Evolutionary conservation across 164 flowering plant genomes (phyloP).

Genomic region (Tinospora cordifolia): DNA sequence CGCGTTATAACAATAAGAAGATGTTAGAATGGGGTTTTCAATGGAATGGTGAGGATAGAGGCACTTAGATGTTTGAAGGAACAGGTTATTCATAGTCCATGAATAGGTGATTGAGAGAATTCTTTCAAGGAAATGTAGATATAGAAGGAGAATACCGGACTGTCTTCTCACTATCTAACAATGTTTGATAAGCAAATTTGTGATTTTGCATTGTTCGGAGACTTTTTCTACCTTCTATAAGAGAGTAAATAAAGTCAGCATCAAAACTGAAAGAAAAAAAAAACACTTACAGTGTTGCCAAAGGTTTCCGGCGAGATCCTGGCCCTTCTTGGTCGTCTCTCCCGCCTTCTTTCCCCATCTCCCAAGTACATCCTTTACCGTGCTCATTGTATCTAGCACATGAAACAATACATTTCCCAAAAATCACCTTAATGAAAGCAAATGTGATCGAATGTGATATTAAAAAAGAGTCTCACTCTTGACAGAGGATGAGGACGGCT

Average conservation of each 20-base stretch:
- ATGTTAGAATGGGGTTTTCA: too few species aligned
- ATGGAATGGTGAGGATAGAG: too few species aligned
- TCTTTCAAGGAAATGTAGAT: too few species aligned
- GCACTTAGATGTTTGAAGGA: too few species aligned
- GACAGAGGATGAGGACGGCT: constrained; percentile 15
- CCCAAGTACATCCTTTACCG: constrained; percentile 59
- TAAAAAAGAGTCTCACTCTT: constrained; percentile 23
- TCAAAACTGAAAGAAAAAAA: not conserved
- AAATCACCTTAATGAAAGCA: not conserved
- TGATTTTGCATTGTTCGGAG: too few species aligned
- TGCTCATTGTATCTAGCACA: constrained; percentile 42
- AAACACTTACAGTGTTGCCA: constrained; percentile 82
- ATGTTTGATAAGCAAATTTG: not conserved
- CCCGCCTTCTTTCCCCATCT: constrained; percentile 76
- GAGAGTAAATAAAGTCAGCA: not conserved
- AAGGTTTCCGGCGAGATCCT: constrained; percentile 79
- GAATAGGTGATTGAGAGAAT: too few species aligned
- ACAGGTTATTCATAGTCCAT: too few species aligned
- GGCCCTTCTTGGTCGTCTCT: constrained; percentile 69
- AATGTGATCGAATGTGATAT: not conserved
- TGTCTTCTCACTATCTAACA: not conserved
- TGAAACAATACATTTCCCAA: not conserved
- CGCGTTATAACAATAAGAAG: too few species aligned
- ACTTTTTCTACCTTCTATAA: too few species aligned
- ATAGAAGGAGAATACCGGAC: too few species aligned